Evolutionary conservation across 495 filamentous ascomycete species (phyloP).

Genomic region (Staphylotrichum tortipilum): DNA sequence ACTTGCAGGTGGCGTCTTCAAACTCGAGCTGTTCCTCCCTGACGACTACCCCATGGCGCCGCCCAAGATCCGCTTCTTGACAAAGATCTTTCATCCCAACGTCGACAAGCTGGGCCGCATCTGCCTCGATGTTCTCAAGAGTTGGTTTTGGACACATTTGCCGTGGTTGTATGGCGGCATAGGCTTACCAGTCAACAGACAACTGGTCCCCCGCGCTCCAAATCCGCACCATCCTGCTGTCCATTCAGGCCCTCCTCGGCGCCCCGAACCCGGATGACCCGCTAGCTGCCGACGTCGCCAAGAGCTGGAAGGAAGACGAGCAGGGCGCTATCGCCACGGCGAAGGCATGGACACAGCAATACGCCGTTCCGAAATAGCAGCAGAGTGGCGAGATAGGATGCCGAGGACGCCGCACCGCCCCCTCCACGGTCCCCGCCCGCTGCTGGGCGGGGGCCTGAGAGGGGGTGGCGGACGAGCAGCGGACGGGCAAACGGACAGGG

Average conservation of each 20-base stretch:
- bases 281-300: conserved; percentile 93
- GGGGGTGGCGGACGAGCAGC: too few species aligned
- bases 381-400: too few species aligned
- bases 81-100: conserved; percentile 98
- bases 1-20: conserved; percentile 76
- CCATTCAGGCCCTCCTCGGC: conserved; percentile 92
- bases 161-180: neutral
- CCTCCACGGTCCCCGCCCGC: too few species aligned
- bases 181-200: conserved; percentile 41
- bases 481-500: too few species aligned
- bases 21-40: conserved; percentile 95
- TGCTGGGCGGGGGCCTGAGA: too few species aligned
- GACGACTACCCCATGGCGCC: conserved; percentile 99
- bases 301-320: conserved; percentile 95
- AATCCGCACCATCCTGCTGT: conserved; percentile 94
- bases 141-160: conserved; percentile 42
- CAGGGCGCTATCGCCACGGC: conserved; percentile 82
- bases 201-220: conserved; percentile 99
- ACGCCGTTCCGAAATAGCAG: conserved; percentile 44
- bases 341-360: conserved; percentile 75
- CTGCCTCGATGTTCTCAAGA: conserved; percentile 95
- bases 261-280: conserved; percentile 97
- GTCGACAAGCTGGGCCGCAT: conserved; percentile 97
- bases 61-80: conserved; percentile 95
- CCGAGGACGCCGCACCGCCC: too few species aligned